Percentiles rank a stretch among this genome's conserved stretches.
Conservation (phyloP, 1,284 basidiomycete species). For the Ganoderma boninense region DNA sequence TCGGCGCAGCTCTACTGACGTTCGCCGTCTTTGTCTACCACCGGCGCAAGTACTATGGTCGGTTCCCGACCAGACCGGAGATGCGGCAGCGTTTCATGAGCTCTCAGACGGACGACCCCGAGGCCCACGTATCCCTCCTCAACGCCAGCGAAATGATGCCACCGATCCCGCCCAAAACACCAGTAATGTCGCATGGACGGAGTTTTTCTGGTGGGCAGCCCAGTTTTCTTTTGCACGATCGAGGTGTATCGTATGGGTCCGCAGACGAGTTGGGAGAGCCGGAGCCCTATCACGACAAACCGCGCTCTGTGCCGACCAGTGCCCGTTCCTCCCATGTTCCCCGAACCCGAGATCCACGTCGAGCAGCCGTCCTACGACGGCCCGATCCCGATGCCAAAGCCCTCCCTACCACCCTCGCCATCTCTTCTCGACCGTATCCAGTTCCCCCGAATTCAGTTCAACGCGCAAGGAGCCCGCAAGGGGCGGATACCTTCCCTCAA, state of each 20-base stretch:
- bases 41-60: constrained; percentile 18
- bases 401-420: constrained; percentile 1
- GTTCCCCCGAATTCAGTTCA: constrained; percentile 19
- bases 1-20: constrained; percentile 28
- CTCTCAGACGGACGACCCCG: constrained; percentile 25
- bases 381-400: constrained; percentile 17
- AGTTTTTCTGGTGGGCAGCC: constrained; percentile 5
- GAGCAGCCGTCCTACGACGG: constrained; percentile 1
- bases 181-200: constrained; percentile 2
- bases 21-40: constrained; percentile 26
- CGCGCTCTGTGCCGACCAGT: constrained; percentile 17
- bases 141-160: constrained; percentile 10
- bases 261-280: constrained; percentile 20
- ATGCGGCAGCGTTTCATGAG: constrained; percentile 29
- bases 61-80: constrained; percentile 11
- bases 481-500: constrained; percentile 25
- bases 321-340: constrained; percentile 25
- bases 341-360: constrained; percentile 2
- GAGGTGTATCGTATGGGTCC: constrained; percentile 1
- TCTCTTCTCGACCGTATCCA: constrained; percentile 14
- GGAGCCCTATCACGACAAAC: constrained; percentile 9
- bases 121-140: constrained; percentile 26
- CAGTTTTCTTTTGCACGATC: background rate
- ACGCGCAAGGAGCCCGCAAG: constrained; percentile 9
- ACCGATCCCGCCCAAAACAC: constrained; percentile 24